Evolutionary conservation across 805 yeast species (phyloP), one percentile per base, ranked within the genome.

Genomic region (Saturnispora sanitii): DNA sequence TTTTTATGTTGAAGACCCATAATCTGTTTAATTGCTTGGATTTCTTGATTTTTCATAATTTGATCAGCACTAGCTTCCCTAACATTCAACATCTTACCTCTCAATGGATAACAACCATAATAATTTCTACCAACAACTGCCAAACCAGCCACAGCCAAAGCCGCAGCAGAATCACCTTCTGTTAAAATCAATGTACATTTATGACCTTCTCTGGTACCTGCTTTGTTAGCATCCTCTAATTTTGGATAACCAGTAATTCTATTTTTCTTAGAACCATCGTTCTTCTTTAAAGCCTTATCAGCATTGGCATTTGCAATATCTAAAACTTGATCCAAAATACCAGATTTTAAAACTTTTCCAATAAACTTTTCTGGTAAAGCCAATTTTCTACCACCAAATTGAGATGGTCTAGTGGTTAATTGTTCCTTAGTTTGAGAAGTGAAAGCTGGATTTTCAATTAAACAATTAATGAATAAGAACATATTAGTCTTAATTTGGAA

Each of bases 361-460:
- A 90, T 71, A 57, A 85, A 92, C 19, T 69, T 80, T 44, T 83
- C 94, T 13, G 85, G 73, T 5, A 92, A 68, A n/a, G 71, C 77
- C 21, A 71, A 57, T 75, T 82, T 65, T 66, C 81, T 68, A 8
- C 95, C 84, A 21, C 96, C 96, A 66, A 90, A 92, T 49, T 88
- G 94, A 16, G 82, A 70, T 0, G 79, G 78, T 56, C 92, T 79
- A 1, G 97, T 86, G 19, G 96, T 88, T 53, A 92, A 66, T 56
- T 87, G 95, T 59, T 92, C 98, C 56, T 92, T 92, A 0, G 98
- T 92, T 64, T 92, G 98, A 1, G 97, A 88, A 0, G 96, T 87
- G 58, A 92, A 92, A 0, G 97, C 94, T 0, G 98, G 98, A 52
- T 92, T 92, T 57, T 87, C 96, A 61, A 92, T 79, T 51, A 88